These are phyloP conservation scores for Chlamydomonas schloesseri DNA, from an alignment of 139 green algal genomes.

Conservation along the genomic window DNA sequence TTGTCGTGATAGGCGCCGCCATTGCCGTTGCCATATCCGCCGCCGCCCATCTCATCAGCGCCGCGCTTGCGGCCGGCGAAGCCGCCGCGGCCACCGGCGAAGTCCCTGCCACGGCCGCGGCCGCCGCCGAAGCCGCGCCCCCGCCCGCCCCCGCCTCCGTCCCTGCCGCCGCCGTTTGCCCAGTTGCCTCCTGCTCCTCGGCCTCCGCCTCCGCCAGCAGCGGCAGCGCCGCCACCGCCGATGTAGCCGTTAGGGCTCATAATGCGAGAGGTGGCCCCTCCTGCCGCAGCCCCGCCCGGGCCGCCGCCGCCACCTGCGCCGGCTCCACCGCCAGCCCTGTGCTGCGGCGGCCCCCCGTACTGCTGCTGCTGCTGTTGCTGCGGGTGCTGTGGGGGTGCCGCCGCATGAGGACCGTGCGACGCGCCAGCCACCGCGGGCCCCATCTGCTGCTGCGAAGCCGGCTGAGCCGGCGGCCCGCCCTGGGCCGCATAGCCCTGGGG, in stretches of 20 bases:
- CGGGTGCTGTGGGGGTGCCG: too few species aligned
- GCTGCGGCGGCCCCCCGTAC: background rate
- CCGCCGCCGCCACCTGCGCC: background rate
- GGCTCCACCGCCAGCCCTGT: background rate
- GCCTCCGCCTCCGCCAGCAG: background rate
- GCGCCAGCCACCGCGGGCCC: too few species aligned
- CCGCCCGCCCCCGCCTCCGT: background rate
- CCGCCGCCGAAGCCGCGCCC: background rate
- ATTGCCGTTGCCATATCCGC: background rate
- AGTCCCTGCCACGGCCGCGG: background rate
- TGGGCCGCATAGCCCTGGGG: background rate
- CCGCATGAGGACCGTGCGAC: background rate
- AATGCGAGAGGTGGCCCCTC: background rate
- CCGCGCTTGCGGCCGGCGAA: background rate
- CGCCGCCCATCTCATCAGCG: slow-evolving; percentile 17
- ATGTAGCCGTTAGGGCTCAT: background rate
- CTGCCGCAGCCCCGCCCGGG: background rate
- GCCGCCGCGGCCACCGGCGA: background rate
- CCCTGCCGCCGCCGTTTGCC: background rate
- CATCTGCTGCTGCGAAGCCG: background rate
- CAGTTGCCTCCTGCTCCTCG: background rate
- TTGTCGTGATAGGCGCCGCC: background rate
- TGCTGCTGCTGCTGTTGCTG: background rate
- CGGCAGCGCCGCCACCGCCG: background rate
- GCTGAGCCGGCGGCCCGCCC: background rate